These are phyloP conservation scores for Parafenestella ontariensis DNA, from an alignment of 2,329 filamentous ascomycete genomes.

Conservation along the genomic window DNA sequence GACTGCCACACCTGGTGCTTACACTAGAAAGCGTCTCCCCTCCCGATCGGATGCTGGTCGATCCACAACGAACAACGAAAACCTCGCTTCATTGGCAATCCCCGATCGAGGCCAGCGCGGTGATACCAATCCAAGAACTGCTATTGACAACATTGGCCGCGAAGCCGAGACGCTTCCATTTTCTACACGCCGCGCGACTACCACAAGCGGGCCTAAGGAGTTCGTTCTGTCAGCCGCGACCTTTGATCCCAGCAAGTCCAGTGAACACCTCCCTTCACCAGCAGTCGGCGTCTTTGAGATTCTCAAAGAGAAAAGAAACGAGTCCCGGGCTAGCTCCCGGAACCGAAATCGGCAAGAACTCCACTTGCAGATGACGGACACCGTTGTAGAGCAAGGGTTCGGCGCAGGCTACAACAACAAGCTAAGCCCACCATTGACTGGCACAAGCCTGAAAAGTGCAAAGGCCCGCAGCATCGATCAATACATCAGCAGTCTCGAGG, in stretches of 20 bases:
- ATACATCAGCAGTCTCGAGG: slow-evolving; percentile 85
- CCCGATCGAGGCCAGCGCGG: slow-evolving; percentile 44
- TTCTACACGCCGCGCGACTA: slow-evolving; percentile 40
- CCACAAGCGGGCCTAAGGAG: slow-evolving; percentile 67
- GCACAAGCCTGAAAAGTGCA: slow-evolving; percentile 62
- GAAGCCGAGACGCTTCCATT: slow-evolving; percentile 52
- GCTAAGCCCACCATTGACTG: slow-evolving; percentile 56
- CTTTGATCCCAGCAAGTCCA: slow-evolving; percentile 38
- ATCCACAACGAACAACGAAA: slow-evolving; percentile 41
- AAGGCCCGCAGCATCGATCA: slow-evolving; percentile 76
- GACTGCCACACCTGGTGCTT: slow-evolving; percentile 66
- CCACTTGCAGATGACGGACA: slow-evolving; percentile 55
- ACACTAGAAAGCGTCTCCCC: slow-evolving; percentile 70
- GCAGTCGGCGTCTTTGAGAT: slow-evolving; percentile 68
- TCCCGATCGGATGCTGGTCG: slow-evolving; percentile 50
- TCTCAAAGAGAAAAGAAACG: slow-evolving; percentile 67
- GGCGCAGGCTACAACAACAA: slow-evolving; percentile 57
- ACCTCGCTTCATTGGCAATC: slow-evolving; percentile 43
- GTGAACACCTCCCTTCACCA: slow-evolving; percentile 67
- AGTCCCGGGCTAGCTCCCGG: slow-evolving; percentile 73
- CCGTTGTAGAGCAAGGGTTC: slow-evolving; percentile 43
- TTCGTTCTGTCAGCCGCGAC: slow-evolving; percentile 49
- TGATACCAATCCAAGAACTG: slow-evolving; percentile 41
- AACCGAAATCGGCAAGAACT: slow-evolving; percentile 81
- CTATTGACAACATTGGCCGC: slow-evolving; percentile 48